Evolutionary conservation across 257 asterid genomes (phyloP).

Genomic region (Oldenlandia corymbosa): DNA sequence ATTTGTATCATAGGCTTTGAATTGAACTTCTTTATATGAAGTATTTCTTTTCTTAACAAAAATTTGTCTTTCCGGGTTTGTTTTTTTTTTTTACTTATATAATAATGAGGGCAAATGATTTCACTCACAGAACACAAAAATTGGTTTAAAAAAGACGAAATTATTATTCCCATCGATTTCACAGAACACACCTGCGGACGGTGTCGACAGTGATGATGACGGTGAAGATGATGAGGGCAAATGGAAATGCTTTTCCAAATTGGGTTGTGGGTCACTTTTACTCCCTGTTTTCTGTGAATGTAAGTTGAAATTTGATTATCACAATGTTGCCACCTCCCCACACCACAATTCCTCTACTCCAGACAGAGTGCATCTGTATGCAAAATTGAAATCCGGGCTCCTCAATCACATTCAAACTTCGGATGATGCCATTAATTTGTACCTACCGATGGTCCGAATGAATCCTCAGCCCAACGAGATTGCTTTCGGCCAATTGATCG

Average conservation of each 20-base stretch:
- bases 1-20: no score
- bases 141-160: no score
- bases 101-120: no score
- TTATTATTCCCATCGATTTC: no score
- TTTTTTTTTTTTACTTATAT: no score
- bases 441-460: slow-evolving; percentile 21
- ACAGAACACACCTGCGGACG: no score
- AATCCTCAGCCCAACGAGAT: slow-evolving; percentile 22
- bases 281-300: background rate
- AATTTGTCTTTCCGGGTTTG: no score
- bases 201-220: no score
- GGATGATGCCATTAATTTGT: slow-evolving; percentile 27
- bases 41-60: no score
- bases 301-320: background rate
- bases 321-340: background rate
- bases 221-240: background rate
- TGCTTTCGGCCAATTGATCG: slow-evolving; percentile 11
- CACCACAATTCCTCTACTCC: background rate
- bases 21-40: no score
- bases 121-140: no score
- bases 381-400: slow-evolving; percentile 1
- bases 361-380: background rate
- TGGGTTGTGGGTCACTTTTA: background rate
- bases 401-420: background rate
- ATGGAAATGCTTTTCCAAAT: background rate